Base-by-base conservation (phyloP, 805 yeast species). In the Starmerella floris region DNA sequence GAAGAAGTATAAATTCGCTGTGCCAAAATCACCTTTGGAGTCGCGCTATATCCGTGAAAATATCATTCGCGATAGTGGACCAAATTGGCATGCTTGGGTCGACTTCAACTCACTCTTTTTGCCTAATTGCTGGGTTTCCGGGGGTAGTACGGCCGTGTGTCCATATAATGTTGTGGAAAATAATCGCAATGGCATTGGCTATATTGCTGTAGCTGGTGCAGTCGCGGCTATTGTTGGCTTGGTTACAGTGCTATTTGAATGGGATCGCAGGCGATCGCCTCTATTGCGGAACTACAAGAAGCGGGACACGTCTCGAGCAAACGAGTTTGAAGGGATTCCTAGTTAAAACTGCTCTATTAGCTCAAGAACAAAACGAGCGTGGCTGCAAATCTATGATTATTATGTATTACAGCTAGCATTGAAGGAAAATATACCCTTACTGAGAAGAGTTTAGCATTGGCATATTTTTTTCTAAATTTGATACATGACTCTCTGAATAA, bases 311-410 rank as follows among this genome's bases (percentile, higher is more conserved):
- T 55, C 68, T 82, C 50, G 76, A 71, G 45, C 77, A 38, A 10
- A 13, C 16, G 91, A 81, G 45, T 76, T 73, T 51, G 95, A 87
- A 59, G 95, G 95, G 4, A 88, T 83, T 8, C 95, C 96, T 11
- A 74, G 84, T 2, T 84, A 56, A 55, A 25, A 13, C 26, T n/a
- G n/a, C n/a, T n/a, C n/a, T n/a, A n/a, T n/a, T n/a, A n/a, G n/a
- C n/a, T n/a, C n/a, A n/a, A n/a, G n/a, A n/a, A n/a, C n/a, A n/a
- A n/a, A n/a, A n/a, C n/a, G n/a, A n/a, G n/a, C n/a, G n/a, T n/a
- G n/a, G n/a, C n/a, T n/a, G n/a, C n/a, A n/a, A n/a, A 34, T 11
- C 15, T 4, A 11, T 9, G n/a, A n/a, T n/a, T n/a, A n/a, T n/a
- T n/a, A n/a, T n/a, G n/a, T n/a, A n/a, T n/a, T n/a, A n/a, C n/a